Evolutionary conservation across 208 protist species (phyloP).

Genomic region (Crithidia mellificae): DNA sequence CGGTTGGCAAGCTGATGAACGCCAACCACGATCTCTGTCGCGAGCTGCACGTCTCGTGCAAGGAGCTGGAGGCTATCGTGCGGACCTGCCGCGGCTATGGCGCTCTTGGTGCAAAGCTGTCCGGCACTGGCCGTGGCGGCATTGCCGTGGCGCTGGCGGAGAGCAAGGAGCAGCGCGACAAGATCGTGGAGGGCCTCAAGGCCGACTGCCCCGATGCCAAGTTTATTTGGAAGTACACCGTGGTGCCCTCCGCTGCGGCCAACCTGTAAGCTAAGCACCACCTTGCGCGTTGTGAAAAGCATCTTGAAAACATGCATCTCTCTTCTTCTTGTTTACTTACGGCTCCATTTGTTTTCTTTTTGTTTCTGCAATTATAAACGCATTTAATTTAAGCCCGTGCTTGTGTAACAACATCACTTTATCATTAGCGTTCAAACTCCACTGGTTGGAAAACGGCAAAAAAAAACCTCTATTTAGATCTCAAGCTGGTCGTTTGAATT

Average conservation of each 20-base stretch:
- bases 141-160: conserved; percentile 65
- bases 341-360: neutral
- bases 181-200: conserved; percentile 44
- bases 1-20: conserved; percentile 67
- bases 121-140: conserved; percentile 79
- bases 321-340: neutral
- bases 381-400: too few relatives aligned
- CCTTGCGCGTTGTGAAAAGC: too few relatives aligned
- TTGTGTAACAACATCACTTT: too few relatives aligned
- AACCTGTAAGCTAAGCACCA: conserved; percentile 9
- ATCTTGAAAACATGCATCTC: too few relatives aligned
- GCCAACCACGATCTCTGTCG: conserved; percentile 67
- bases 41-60: conserved; percentile 61
- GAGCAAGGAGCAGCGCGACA: conserved; percentile 35
- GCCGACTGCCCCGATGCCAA: conserved; percentile 52
- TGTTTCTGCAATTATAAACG: too few relatives aligned
- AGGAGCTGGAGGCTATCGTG: conserved; percentile 76
- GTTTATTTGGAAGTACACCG: conserved; percentile 78
- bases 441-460: too few relatives aligned
- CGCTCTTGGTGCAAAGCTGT: conserved; percentile 80
- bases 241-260: conserved; percentile 23
- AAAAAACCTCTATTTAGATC: too few relatives aligned
- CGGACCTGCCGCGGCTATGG: conserved; percentile 38
- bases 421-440: too few relatives aligned
- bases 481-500: too few relatives aligned